These are phyloP conservation scores for Bretschneidera sinensis DNA, from an alignment of 345 rosid genomes.

Conservation along the genomic window DNA sequence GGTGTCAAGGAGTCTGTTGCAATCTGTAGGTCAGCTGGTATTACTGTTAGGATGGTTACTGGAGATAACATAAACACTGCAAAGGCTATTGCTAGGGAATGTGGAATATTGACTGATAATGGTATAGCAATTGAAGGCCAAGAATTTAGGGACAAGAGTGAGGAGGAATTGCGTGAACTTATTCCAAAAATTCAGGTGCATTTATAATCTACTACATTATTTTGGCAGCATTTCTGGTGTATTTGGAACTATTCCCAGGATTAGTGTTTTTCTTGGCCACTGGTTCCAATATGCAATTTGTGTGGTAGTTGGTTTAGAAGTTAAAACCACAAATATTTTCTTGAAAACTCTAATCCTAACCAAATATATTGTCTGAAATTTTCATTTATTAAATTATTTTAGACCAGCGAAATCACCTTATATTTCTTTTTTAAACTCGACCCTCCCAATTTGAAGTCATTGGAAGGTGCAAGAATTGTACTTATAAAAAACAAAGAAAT, in stretches of 20 bases:
- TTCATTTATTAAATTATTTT: too few species aligned
- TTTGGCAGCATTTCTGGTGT: not conserved
- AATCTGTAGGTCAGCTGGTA: constrained; percentile 80
- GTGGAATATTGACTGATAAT: constrained; percentile 67
- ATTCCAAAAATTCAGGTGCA: constrained; percentile 86
- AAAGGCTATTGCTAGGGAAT: constrained; percentile 87
- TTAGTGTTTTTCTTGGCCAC: not conserved
- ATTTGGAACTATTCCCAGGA: not conserved
- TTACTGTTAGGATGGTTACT: constrained; percentile 77
- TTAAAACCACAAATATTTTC: too few species aligned
- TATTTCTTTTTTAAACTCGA: too few species aligned
- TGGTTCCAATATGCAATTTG: not conserved
- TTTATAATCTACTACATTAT: not conserved
- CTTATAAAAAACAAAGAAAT: too few species aligned
- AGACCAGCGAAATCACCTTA: not conserved
- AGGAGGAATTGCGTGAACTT: constrained; percentile 48
- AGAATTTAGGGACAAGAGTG: constrained; percentile 47
- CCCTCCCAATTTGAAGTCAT: not conserved
- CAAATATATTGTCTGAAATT: too few species aligned
- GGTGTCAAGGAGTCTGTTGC: constrained; percentile 86
- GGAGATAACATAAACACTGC: constrained; percentile 90
- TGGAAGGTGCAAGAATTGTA: not conserved
- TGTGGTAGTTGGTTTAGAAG: too few species aligned
- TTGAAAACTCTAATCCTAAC: too few species aligned
- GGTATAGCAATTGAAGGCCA: constrained; percentile 65